Evolutionary conservation across 163 green algal species (phyloP), one percentile per base, ranked within the genome.

Genomic region (Chlorella variabilis): DNA sequence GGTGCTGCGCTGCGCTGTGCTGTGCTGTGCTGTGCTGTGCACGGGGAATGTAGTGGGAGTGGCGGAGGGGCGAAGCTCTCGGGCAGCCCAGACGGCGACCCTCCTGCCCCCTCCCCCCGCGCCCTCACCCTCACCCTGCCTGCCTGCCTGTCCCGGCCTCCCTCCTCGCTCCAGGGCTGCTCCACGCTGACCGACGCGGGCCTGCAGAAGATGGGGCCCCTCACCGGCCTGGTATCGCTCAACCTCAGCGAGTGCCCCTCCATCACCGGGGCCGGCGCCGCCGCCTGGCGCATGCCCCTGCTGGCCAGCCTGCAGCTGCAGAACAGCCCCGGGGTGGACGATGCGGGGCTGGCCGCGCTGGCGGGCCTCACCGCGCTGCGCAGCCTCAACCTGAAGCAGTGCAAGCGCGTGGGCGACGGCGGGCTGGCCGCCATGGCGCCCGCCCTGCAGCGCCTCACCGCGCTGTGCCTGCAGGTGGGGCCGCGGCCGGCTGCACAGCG

Each of bases 381-480:
- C 63, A 59, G 27, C 17, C 85, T 93, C 3, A 90, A 89, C 58
- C 51, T 93, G 38, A 89, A 88, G 56, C 76, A 88, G 49, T 93
- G 87, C 83, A 79, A 71, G n/a, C 66, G 42, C 2, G 51, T 93
- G 11, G 76, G 62, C n/a, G 84, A 92, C 51, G 69, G 23, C 1
- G 83, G 84, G 61, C 56, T 89, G 21, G 62, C 77, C 5, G 79
- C 79, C 17, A 31, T 91, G 5, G 87, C 75, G 3, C 39, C 71
- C 7, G 23, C n/a, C 21, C 54, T 86, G 58, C 56, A 66, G 62
- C 33, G 51, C 29, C 77, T 89, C 5, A 80, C 76, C 11, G 15
- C 49, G 2, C 79, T 90, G 15, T 77, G 68, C 66, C 66, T 83
- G 27, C 77, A 83, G 66, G 77, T 76, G 23, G 18, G 75, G 25